Percentiles rank a stretch among this genome's conserved stretches.
phyloP scores from a whole-genome alignment of 2,329 filamentous ascomycete genomes.

The Bipolaris bicolor region DNA sequence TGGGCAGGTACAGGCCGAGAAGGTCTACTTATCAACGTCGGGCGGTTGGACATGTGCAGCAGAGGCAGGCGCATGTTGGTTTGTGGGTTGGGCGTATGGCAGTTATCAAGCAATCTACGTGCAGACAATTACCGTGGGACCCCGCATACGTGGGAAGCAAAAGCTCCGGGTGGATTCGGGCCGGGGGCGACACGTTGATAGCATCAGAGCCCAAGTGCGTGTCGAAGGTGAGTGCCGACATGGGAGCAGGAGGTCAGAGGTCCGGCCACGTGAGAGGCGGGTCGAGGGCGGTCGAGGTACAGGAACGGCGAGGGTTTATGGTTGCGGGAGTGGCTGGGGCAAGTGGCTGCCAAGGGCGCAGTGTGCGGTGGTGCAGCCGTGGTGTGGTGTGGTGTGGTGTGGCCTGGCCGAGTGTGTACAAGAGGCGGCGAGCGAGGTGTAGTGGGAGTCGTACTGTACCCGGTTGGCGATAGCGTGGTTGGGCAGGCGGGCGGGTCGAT shows the following conservation, averaged over 20 bases:
- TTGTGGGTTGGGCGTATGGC: background rate
- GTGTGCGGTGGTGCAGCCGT: slow-evolving; percentile 25
- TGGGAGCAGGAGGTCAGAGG: slow-evolving; percentile 50
- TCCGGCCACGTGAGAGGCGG: slow-evolving; percentile 50
- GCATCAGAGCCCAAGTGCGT: slow-evolving; percentile 11
- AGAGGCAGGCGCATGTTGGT: background rate
- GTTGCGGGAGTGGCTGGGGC: background rate
- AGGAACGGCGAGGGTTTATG: slow-evolving; percentile 1
- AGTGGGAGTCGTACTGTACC: slow-evolving; percentile 23
- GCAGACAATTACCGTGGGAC: background rate
- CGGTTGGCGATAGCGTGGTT: background rate
- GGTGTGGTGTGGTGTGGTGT: slow-evolving; percentile 15
- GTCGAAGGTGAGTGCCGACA: slow-evolving; percentile 2
- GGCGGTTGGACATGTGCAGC: background rate
- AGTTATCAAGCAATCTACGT: slow-evolving; percentile 1
- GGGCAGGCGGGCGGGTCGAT: background rate
- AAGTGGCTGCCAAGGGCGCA: slow-evolving; percentile 7
- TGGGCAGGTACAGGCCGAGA: background rate
- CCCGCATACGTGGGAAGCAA: slow-evolving; percentile 4
- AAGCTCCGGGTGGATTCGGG: slow-evolving; percentile 7
- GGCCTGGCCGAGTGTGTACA: slow-evolving; percentile 2
- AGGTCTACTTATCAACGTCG: too few relatives aligned
- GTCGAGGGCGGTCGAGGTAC: background rate
- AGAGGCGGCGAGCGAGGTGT: background rate
- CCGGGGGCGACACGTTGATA: slow-evolving; percentile 5